phyloP scores from a whole-genome alignment of 2,329 filamentous ascomycete genomes.

The Escovopsis weberi region DNA sequence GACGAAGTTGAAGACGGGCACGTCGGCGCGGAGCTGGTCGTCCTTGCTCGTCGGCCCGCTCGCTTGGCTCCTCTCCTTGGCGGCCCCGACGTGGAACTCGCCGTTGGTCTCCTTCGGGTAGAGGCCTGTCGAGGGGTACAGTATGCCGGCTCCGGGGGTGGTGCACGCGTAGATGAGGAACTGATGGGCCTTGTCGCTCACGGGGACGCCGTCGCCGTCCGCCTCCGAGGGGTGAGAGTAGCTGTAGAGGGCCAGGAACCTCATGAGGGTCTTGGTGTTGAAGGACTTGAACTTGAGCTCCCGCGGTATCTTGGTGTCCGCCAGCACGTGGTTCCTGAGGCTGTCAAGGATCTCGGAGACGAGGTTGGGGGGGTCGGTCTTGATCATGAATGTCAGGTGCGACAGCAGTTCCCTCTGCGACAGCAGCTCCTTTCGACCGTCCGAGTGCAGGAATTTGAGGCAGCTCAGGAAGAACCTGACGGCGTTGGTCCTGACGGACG shows the following conservation, averaged over 20 bases:
- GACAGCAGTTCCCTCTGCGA: conserved; percentile 67
- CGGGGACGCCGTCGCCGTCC: conserved; percentile 18
- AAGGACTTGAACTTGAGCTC: conserved; percentile 63
- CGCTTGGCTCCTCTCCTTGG: conserved; percentile 17
- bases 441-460: conserved; percentile 61
- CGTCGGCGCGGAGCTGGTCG: conserved; percentile 47
- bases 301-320: conserved; percentile 58
- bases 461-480: conserved; percentile 68
- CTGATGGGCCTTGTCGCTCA: conserved; percentile 57
- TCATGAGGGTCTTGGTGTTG: conserved; percentile 57
- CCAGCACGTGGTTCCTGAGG: conserved; percentile 56
- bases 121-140: conserved; percentile 66
- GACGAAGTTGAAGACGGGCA: conserved; percentile 65
- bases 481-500: conserved; percentile 71
- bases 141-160: conserved; percentile 53
- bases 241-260: conserved; percentile 58
- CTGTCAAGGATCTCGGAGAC: conserved; percentile 60
- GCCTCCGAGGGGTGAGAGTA: conserved; percentile 34
- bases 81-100: conserved; percentile 13
- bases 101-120: conserved; percentile 61
- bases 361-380: conserved; percentile 61
- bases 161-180: conserved; percentile 68
- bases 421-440: conserved; percentile 70
- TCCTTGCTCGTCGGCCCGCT: conserved; percentile 53
- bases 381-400: conserved; percentile 65